Evolutionary conservation across 495 filamentous ascomycete genomes (phyloP).

Genomic region (Hypoxylon cercidicola): DNA sequence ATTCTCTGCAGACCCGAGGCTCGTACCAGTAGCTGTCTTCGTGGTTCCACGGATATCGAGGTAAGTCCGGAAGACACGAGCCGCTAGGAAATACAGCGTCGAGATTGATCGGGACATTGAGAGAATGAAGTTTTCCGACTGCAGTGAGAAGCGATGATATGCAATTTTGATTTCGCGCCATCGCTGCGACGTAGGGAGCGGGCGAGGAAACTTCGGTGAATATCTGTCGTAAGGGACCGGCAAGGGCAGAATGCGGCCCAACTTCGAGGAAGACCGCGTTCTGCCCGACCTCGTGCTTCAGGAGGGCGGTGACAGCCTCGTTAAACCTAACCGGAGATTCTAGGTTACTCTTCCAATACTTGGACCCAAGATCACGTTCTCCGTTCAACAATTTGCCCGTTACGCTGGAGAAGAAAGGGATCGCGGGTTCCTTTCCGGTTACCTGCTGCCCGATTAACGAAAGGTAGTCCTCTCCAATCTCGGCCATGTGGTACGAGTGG

Average conservation of each 20-base stretch:
- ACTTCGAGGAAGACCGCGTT: constrained; percentile 59
- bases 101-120: constrained; percentile 52
- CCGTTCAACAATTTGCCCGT: constrained; percentile 27
- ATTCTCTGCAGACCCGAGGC: constrained; percentile 51
- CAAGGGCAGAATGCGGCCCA: constrained; percentile 66
- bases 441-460: constrained; percentile 32
- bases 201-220: constrained; percentile 43
- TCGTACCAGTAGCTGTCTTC: constrained; percentile 52
- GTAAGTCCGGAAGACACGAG: constrained; percentile 33
- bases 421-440: constrained; percentile 15
- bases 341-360: constrained; percentile 45
- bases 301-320: constrained; percentile 33
- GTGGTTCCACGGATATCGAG: constrained; percentile 56
- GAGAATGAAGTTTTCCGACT: constrained; percentile 44
- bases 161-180: constrained; percentile 45
- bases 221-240: constrained; percentile 60
- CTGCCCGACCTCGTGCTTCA: constrained; percentile 28
- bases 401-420: constrained; percentile 49
- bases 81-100: constrained; percentile 31
- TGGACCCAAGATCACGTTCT: constrained; percentile 22
- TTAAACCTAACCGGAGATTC: constrained; percentile 47
- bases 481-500: constrained; percentile 55
- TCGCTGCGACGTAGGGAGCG: constrained; percentile 42
- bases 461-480: constrained; percentile 37
- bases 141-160: constrained; percentile 41